Conservation (phyloP, 192 early-diverging fungal species). For the Podila verticillata region DNA sequence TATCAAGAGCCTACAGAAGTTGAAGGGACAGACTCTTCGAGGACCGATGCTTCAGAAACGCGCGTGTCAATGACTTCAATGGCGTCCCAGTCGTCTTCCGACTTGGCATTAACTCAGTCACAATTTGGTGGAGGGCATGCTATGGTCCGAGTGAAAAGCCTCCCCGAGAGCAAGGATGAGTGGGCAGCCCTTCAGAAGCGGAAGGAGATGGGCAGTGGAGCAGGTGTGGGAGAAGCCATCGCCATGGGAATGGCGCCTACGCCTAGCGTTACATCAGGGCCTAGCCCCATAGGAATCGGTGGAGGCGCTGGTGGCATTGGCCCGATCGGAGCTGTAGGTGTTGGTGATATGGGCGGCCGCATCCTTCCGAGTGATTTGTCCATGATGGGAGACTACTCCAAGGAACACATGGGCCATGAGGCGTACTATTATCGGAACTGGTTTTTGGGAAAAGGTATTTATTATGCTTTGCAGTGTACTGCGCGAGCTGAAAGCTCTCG, state of each 20-base stretch:
- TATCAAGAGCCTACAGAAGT: not conserved
- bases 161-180: constrained; percentile 31
- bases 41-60: not conserved
- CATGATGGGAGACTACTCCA: constrained; percentile 28
- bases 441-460: constrained; percentile 74
- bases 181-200: constrained; percentile 31
- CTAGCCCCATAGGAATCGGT: not conserved
- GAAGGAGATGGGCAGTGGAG: constrained; percentile 15
- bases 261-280: not conserved
- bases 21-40: too few species aligned
- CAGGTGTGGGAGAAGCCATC: constrained; percentile 1
- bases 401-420: constrained; percentile 49
- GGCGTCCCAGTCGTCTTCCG: not conserved
- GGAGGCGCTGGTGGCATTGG: constrained; percentile 2
- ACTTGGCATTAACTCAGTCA: not conserved
- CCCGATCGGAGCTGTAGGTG: not conserved
- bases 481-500: too few species aligned
- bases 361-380: constrained; percentile 1
- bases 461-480: not conserved
- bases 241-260: not conserved
- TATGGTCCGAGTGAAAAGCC: constrained; percentile 29
- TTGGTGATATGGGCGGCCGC: not conserved
- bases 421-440: constrained; percentile 72
- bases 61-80: not conserved
- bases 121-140: not conserved